A percentile compares a stretch with the other conserved stretches of the same genome.
These are phyloP conservation scores for Durusdinium trenchii DNA, from an alignment of 73 alveolate species.

Conservation along the genomic window DNA sequence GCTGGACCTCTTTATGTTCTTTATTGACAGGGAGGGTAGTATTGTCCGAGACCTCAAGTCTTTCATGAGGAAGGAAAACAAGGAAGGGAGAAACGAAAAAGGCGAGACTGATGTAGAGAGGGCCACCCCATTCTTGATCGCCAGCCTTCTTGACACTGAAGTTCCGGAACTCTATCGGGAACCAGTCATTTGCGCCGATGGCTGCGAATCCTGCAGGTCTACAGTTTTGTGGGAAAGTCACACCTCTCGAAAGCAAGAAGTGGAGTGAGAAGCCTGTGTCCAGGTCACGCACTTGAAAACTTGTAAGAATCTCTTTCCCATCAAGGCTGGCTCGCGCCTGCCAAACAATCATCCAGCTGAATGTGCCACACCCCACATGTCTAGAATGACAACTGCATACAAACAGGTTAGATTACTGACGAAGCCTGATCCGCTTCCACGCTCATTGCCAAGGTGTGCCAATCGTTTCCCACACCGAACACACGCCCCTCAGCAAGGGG, in stretches of 20 bases:
- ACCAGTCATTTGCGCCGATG: conserved; percentile 75
- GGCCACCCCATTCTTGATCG: not conserved
- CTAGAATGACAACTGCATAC: not conserved
- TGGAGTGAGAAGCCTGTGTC: conserved; percentile 49
- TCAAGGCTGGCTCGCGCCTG: conserved; percentile 55
- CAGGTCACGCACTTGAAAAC: conserved; percentile 34
- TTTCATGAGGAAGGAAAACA: not conserved
- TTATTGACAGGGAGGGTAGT: not conserved
- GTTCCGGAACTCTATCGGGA: conserved; percentile 85
- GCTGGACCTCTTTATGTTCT: not conserved
- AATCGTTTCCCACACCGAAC: not conserved
- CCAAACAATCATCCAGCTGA: not conserved
- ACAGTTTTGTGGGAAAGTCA: not conserved
- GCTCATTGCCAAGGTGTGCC: not conserved
- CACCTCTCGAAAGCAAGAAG: not conserved
- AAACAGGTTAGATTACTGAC: not conserved
- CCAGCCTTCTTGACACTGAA: conserved; percentile 36
- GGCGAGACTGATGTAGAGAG: too few relatives aligned
- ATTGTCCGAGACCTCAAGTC: not conserved
- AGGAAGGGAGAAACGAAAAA: too few relatives aligned
- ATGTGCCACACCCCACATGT: not conserved
- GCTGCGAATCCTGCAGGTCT: conserved; percentile 62
- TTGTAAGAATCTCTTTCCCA: conserved; percentile 23
- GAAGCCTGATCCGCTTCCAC: not conserved
- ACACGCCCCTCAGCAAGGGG: conserved; percentile 36